These are phyloP conservation scores for Lachancea kluyveri DNA, from an alignment of 805 yeast genomes.

Conservation along the genomic window DNA sequence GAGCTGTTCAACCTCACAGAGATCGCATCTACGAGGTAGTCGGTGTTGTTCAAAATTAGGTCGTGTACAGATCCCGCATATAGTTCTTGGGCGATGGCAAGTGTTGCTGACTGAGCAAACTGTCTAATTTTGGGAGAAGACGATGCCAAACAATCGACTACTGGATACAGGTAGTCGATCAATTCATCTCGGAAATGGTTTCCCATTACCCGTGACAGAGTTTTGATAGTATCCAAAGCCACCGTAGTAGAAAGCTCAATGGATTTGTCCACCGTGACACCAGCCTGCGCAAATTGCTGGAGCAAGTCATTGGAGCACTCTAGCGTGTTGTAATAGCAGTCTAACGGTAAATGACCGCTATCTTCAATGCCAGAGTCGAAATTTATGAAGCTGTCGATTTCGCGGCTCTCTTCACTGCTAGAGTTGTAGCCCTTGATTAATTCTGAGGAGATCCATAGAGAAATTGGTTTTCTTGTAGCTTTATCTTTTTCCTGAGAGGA, in stretches of 20 bases:
- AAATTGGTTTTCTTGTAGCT: constrained; percentile 12
- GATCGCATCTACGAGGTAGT: constrained; percentile 75
- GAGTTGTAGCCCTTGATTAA: constrained; percentile 23
- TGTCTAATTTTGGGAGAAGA: constrained; percentile 38
- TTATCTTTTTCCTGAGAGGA: constrained; percentile 16
- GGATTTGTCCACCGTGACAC: constrained; percentile 10
- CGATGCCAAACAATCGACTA: constrained; percentile 67
- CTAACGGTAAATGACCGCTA: constrained; percentile 16
- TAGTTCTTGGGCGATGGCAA: constrained; percentile 43
- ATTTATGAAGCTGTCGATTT: constrained; percentile 10
- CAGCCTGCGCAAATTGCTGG: constrained; percentile 28
- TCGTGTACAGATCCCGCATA: constrained; percentile 51
- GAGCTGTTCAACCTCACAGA: constrained; percentile 65
- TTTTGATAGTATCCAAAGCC: constrained; percentile 16
- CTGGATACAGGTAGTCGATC: constrained; percentile 65
- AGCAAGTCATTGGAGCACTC: constrained; percentile 40
- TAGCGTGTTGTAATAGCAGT: constrained; percentile 28
- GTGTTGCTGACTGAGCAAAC: constrained; percentile 48
- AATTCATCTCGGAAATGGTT: constrained; percentile 47
- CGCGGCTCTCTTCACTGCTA: no score
- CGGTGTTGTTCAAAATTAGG: constrained; percentile 62
- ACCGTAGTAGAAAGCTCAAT: constrained; percentile 21
- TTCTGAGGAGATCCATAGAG: constrained; percentile 36
- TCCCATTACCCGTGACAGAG: constrained; percentile 17
- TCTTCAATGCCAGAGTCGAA: constrained; percentile 7